phyloP scores from a whole-genome alignment of 495 filamentous ascomycete species.

The Tuber umbilicatum region DNA sequence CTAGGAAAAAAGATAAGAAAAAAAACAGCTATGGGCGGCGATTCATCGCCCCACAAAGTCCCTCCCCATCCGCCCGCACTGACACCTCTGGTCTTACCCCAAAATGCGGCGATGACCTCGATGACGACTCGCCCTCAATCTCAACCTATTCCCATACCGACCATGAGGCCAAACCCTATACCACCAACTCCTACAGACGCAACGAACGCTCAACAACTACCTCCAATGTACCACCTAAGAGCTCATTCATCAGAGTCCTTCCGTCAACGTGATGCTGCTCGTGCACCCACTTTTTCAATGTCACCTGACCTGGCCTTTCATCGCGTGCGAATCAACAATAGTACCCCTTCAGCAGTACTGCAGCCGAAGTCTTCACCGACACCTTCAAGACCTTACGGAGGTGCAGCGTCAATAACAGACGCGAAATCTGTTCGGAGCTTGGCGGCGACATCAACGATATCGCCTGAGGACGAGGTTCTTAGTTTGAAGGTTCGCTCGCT shows the following conservation, averaged over 20 bases:
- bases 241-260: not conserved
- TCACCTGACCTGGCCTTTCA: not conserved
- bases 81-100: not conserved
- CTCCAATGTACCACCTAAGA: not conserved
- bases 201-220: not conserved
- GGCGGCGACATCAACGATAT: slow-evolving; percentile 29
- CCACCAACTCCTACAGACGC: not conserved
- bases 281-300: not conserved
- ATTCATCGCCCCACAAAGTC: not conserved
- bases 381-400: slow-evolving; percentile 21
- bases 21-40: not conserved
- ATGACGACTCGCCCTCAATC: slow-evolving; percentile 2
- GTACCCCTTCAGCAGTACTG: slow-evolving; percentile 2
- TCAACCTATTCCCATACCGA: not conserved
- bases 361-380: not conserved
- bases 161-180: not conserved
- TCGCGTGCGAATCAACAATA: not conserved
- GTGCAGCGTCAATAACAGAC: slow-evolving; percentile 20
- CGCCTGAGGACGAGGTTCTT: slow-evolving; percentile 40
- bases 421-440: slow-evolving; percentile 27
- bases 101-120: not conserved
- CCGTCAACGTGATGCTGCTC: not conserved
- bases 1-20: not conserved
- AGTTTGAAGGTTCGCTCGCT: slow-evolving; percentile 38
- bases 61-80: not conserved